phyloP scores from a whole-genome alignment of 1,284 basidiomycete genomes.

The Moesziomyces globuligerus region DNA sequence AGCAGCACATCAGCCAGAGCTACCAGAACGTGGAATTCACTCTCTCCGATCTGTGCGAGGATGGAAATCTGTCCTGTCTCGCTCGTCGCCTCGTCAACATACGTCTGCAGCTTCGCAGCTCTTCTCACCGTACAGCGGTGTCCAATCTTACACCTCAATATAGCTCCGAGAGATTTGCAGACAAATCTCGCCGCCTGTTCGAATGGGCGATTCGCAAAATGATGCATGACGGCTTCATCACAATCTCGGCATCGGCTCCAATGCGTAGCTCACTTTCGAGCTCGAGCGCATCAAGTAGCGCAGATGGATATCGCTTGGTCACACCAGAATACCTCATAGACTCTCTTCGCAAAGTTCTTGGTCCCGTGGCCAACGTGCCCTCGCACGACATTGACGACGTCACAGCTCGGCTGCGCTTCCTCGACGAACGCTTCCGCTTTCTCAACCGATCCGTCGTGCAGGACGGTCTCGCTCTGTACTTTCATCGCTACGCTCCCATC shows the following conservation, averaged over 20 bases:
- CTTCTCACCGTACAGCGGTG: slow-evolving; percentile 4
- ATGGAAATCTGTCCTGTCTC: slow-evolving; percentile 11
- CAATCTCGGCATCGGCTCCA: slow-evolving; percentile 11
- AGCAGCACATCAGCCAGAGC: slow-evolving; percentile 26
- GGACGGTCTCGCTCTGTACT: slow-evolving; percentile 28
- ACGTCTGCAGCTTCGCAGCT: slow-evolving; percentile 18
- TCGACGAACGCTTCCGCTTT: slow-evolving; percentile 41
- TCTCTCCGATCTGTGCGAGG: slow-evolving; percentile 9
- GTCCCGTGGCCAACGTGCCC: not conserved
- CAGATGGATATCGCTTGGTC: slow-evolving; percentile 23
- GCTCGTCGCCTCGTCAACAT: slow-evolving; percentile 28
- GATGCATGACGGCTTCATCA: slow-evolving; percentile 47
- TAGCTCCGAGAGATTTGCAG: slow-evolving; percentile 16
- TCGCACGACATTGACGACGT: slow-evolving; percentile 13
- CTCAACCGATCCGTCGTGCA: slow-evolving; percentile 25
- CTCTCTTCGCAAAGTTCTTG: slow-evolving; percentile 16
- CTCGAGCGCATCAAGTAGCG: not conserved
- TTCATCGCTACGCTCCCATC: slow-evolving; percentile 11
- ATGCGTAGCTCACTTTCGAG: not conserved
- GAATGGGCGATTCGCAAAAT: slow-evolving; percentile 44
- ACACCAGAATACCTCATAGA: slow-evolving; percentile 30
- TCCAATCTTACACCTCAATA: not conserved
- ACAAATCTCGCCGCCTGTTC: slow-evolving; percentile 35
- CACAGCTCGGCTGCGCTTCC: slow-evolving; percentile 20
- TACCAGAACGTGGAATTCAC: slow-evolving; percentile 9